Evolutionary conservation across 108 stramenopile species (phyloP).

Genomic region (Cyclotella sp.): DNA sequence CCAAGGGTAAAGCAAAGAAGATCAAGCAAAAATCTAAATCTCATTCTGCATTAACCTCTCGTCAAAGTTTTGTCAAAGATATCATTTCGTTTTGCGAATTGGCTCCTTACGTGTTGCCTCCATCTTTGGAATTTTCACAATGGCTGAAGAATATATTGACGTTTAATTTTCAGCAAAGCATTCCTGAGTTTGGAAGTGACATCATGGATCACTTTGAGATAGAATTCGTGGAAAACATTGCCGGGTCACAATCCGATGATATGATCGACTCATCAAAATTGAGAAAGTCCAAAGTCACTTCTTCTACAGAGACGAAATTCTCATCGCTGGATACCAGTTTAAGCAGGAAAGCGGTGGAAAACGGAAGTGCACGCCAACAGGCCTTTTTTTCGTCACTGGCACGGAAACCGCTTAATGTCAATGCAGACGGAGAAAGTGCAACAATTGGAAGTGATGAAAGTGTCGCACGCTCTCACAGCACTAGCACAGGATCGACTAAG

Average conservation of each 20-base stretch:
- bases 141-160: slow-evolving; percentile 43
- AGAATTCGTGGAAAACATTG: slow-evolving; percentile 25
- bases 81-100: slow-evolving; percentile 31
- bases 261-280: background rate
- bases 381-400: slow-evolving; percentile 51
- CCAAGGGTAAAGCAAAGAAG: slow-evolving; percentile 11
- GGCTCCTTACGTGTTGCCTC: slow-evolving; percentile 45
- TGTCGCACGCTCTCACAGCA: slow-evolving; percentile 19
- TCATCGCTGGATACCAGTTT: slow-evolving; percentile 3
- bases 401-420: slow-evolving; percentile 13
- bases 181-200: slow-evolving; percentile 49
- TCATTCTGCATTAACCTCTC: background rate
- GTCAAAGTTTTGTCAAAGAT: slow-evolving; percentile 33
- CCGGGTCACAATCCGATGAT: slow-evolving; percentile 10
- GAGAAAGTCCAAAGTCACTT: slow-evolving; percentile 10
- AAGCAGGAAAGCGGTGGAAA: slow-evolving; percentile 18
- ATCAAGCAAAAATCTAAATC: slow-evolving; percentile 1
- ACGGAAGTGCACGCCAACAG: slow-evolving; percentile 32
- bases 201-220: slow-evolving; percentile 54
- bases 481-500: slow-evolving; percentile 17
- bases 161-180: slow-evolving; percentile 42
- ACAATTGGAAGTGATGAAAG: slow-evolving; percentile 30
- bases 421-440: slow-evolving; percentile 40
- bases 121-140: slow-evolving; percentile 41
- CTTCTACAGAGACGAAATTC: background rate